A percentile compares a stretch with the other conserved stretches of the same genome.
phyloP scores from a whole-genome alignment of 2,329 filamentous ascomycete genomes.

The Aureobasidium namibiae region DNA sequence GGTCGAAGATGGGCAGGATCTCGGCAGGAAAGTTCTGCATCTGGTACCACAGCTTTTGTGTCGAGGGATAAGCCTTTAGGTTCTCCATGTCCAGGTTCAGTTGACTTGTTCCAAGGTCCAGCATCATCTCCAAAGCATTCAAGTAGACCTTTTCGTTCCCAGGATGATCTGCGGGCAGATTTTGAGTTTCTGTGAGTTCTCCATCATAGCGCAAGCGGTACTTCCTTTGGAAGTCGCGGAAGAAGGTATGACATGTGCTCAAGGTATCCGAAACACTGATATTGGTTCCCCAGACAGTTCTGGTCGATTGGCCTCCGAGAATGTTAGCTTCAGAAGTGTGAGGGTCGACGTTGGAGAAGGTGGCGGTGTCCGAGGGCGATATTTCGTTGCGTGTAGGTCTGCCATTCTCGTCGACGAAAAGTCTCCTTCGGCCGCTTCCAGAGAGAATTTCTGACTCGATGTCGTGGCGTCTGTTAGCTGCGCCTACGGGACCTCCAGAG shows the following conservation, averaged over 20 bases:
- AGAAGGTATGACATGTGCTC: conserved; percentile 80
- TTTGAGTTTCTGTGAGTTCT: conserved; percentile 63
- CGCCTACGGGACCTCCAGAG: conserved; percentile 44
- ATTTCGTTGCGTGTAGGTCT: conserved; percentile 43
- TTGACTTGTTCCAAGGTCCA: conserved; percentile 72
- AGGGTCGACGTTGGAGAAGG: conserved; percentile 63
- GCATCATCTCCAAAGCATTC: conserved; percentile 81
- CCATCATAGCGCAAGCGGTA: conserved; percentile 90
- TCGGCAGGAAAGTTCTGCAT: conserved; percentile 90
- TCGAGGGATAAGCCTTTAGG: conserved; percentile 85
- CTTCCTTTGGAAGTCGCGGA: conserved; percentile 85
- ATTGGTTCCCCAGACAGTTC: conserved; percentile 94
- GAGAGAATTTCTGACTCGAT: conserved; percentile 70
- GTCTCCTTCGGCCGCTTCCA: conserved; percentile 43
- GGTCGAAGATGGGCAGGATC: conserved; percentile 94
- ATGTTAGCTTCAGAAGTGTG: conserved; percentile 87
- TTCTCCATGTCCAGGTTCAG: conserved; percentile 86
- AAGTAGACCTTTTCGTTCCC: conserved; percentile 76
- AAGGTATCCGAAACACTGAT: conserved; percentile 89
- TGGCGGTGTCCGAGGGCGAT: conserved; percentile 47
- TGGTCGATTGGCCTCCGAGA: conserved; percentile 71
- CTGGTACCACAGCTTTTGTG: conserved; percentile 91
- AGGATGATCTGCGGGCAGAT: conserved; percentile 55
- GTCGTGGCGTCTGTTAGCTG: conserved; percentile 67
- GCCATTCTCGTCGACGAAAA: conserved; percentile 59